Evolutionary conservation across 2,329 filamentous ascomycete genomes (phyloP).

Genomic region (Fusarium burgessii): DNA sequence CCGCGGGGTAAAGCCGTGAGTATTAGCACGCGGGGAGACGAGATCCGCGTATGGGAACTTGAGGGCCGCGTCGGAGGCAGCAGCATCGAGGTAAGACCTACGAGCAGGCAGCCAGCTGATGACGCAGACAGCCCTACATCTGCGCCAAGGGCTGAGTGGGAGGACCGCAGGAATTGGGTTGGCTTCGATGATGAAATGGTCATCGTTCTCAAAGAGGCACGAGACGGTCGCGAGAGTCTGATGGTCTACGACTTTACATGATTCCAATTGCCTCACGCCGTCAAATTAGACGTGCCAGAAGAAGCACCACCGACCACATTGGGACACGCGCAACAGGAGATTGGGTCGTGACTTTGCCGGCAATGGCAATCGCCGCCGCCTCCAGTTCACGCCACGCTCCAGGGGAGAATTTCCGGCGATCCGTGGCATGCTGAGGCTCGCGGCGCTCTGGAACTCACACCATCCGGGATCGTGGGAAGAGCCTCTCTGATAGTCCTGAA

Average conservation of each 20-base stretch:
- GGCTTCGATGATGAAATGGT: slow-evolving; percentile 94
- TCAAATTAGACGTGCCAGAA: slow-evolving; percentile 9
- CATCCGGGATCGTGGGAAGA: slow-evolving; percentile 21
- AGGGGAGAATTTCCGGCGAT: slow-evolving; percentile 14
- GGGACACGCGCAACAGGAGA: neutral
- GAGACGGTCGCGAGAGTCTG: slow-evolving; percentile 76
- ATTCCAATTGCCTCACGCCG: slow-evolving; percentile 18
- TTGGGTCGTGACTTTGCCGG: slow-evolving; percentile 16
- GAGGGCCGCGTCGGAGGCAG: slow-evolving; percentile 73
- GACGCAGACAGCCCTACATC: slow-evolving; percentile 32
- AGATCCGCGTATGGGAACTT: slow-evolving; percentile 89
- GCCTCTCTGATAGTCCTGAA: slow-evolving; percentile 4
- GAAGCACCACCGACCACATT: neutral
- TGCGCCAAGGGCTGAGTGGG: slow-evolving; percentile 49
- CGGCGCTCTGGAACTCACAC: slow-evolving; percentile 18
- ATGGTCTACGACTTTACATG: slow-evolving; percentile 90
- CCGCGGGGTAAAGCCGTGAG: slow-evolving; percentile 89
- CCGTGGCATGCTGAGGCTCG: slow-evolving; percentile 18
- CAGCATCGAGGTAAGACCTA: slow-evolving; percentile 65
- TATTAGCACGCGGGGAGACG: slow-evolving; percentile 83
- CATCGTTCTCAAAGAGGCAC: slow-evolving; percentile 81
- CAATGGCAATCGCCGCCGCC: slow-evolving; percentile 31
- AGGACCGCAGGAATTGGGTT: slow-evolving; percentile 73
- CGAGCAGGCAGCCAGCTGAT: slow-evolving; percentile 43
- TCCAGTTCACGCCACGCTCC: slow-evolving; percentile 27